Evolutionary conservation across 768 basidiomycete genomes (phyloP).

Genomic region (Boletus patriciae): DNA sequence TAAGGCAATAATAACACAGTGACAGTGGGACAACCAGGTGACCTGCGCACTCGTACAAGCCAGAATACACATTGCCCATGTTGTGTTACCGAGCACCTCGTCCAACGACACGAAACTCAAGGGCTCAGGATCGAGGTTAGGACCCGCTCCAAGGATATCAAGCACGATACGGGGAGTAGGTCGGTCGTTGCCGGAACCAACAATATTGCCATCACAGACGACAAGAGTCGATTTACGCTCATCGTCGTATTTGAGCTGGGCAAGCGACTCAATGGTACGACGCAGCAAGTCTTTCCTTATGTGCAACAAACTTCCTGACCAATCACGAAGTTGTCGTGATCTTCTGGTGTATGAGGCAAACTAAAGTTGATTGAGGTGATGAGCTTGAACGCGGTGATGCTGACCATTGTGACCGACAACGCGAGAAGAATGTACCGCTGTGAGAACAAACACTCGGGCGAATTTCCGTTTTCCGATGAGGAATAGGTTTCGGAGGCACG

Average conservation of each 20-base stretch:
- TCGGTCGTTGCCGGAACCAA: constrained; percentile 94
- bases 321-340: constrained; percentile 95
- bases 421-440: constrained; percentile 89
- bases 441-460: constrained; percentile 88
- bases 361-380: constrained; percentile 86
- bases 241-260: constrained; percentile 95
- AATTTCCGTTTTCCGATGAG: constrained; percentile 87
- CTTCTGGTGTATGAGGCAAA: constrained; percentile 78
- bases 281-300: constrained; percentile 83
- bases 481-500: constrained; percentile 91
- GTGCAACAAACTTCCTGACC: constrained; percentile 99
- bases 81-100: too few species aligned
- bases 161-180: constrained; percentile 95
- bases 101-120: constrained; percentile 84
- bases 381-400: constrained; percentile 86
- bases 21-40: too few species aligned
- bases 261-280: constrained; percentile 89
- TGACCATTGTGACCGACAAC: constrained; percentile 88
- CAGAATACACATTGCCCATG: too few species aligned
- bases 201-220: constrained; percentile 72
- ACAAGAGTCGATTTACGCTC: constrained; percentile 79
- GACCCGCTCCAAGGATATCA: constrained; percentile 95
- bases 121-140: constrained; percentile 91
- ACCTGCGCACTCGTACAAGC: too few species aligned
- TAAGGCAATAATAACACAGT: too few species aligned